phyloP scores from a whole-genome alignment of 148 eudicot genomes.

The Euryodendron excelsum region DNA sequence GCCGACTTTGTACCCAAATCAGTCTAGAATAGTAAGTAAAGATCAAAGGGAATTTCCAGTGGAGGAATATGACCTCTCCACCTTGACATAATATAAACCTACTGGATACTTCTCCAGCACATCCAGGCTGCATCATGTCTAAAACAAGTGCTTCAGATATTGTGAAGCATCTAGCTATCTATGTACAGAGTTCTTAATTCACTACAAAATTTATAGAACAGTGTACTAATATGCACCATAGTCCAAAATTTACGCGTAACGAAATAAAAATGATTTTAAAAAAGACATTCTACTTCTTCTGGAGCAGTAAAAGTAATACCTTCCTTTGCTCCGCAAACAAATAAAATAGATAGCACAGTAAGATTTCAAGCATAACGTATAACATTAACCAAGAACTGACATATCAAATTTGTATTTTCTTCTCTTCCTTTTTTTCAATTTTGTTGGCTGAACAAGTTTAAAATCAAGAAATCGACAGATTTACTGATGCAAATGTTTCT shows the following conservation, averaged over 20 bases:
- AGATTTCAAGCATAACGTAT: not conserved
- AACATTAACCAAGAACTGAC: not conserved
- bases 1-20: too few species aligned
- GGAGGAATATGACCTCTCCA: too few species aligned
- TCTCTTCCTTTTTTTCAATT: not conserved
- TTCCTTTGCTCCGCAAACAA: not conserved
- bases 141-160: not conserved
- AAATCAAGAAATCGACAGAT: not conserved
- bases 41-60: too few species aligned
- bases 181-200: not conserved
- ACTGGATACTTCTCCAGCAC: not conserved
- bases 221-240: not conserved
- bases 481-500: not conserved
- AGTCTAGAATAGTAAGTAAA: too few species aligned
- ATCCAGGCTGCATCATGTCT: not conserved
- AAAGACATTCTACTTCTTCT: not conserved
- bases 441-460: not conserved
- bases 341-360: not conserved
- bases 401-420: not conserved
- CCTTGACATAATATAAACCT: too few species aligned
- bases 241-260: not conserved
- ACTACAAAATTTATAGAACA: not conserved
- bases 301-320: not conserved
- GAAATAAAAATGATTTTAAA: not conserved
- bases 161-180: not conserved